Base-by-base conservation (phyloP, 306 rosid species). In the Prosopis cineraria region DNA sequence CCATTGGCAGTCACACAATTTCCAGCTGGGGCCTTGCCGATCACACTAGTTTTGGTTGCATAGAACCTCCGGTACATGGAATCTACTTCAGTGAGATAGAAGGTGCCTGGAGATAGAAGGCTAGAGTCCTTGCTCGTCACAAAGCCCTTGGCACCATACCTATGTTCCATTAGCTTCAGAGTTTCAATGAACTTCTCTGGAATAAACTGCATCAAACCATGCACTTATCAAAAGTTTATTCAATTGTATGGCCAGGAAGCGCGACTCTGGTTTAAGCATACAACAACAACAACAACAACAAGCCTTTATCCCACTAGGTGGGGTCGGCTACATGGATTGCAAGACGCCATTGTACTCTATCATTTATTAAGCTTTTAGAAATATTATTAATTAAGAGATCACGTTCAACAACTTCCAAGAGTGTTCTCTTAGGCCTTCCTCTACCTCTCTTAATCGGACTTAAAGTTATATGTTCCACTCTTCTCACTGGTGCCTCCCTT, bases 71-170 rank as follows among this genome's bases (percentile, higher is more conserved):
- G 85, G 47, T 96, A 96, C 87, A 81, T 82, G 75, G 93, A 81
- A 73, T 96, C 99, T 2, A 96, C 99, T 84, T 96, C 93, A 0
- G 99, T 96, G 71, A 96, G 99, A 84, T 96, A 96, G 94, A 84
- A 96, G 22, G 98, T 91, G 83, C 98, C 99, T 40, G 93, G 82
- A 45, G 88, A 31, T 77, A 96, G 85, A 77, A 90, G 93, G 87
- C 90, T 86, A 60, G 10, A 66, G 79, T 96, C 99, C 88, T 91
- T 87, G 93, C 91, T 96, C 34, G 99, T 96, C 76, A 86, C 93
- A 68, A 86, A 93, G 80, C 93, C 99, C 84, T 96, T 96, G 36
- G 78, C 97, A 66, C 99, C 99, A 78, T 96, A 96, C 78, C 98
- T 84, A 72, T 91, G 97, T 84, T 96, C 99, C 98, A 93, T 96